Conservation (phyloP, 768 basidiomycete genomes). For the Boletus barrowsii region DNA sequence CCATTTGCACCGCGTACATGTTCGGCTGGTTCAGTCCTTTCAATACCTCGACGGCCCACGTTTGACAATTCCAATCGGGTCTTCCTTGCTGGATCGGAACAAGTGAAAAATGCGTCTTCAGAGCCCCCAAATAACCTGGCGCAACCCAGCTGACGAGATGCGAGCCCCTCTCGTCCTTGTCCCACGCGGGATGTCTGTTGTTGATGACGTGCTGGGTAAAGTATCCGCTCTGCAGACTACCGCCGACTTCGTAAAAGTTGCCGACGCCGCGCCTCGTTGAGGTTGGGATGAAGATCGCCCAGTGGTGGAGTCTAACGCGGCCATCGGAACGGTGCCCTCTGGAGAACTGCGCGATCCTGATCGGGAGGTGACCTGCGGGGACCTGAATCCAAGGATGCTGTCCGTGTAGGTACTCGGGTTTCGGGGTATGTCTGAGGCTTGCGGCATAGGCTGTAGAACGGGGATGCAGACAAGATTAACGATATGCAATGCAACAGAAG, state of each 20-base stretch:
- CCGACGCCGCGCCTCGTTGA: background rate
- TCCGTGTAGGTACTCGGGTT: background rate
- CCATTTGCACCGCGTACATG: constrained; percentile 18
- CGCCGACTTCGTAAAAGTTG: constrained; percentile 9
- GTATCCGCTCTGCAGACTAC: background rate
- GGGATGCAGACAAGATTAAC: too few species aligned
- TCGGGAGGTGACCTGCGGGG: constrained; percentile 1
- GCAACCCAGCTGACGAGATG: constrained; percentile 6
- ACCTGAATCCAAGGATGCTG: background rate
- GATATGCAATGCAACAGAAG: too few species aligned
- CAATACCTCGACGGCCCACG: constrained; percentile 8
- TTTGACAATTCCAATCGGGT: constrained; percentile 6
- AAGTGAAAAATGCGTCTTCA: constrained; percentile 2
- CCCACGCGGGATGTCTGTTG: background rate
- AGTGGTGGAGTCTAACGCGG: background rate
- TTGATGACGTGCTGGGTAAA: background rate
- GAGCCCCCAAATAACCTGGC: background rate
- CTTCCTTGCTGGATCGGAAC: constrained; percentile 2
- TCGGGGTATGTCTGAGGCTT: too few species aligned
- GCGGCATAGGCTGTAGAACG: too few species aligned
- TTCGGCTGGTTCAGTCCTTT: constrained; percentile 2
- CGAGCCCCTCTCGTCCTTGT: background rate
- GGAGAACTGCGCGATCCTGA: constrained; percentile 4
- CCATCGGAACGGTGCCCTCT: background rate
- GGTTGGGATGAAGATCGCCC: constrained; percentile 6